Percentiles rank a stretch among this genome's conserved stretches.
These are phyloP conservation scores for Puccinia horiana DNA, from an alignment of 1,284 basidiomycete species.

Conservation along the genomic window DNA sequence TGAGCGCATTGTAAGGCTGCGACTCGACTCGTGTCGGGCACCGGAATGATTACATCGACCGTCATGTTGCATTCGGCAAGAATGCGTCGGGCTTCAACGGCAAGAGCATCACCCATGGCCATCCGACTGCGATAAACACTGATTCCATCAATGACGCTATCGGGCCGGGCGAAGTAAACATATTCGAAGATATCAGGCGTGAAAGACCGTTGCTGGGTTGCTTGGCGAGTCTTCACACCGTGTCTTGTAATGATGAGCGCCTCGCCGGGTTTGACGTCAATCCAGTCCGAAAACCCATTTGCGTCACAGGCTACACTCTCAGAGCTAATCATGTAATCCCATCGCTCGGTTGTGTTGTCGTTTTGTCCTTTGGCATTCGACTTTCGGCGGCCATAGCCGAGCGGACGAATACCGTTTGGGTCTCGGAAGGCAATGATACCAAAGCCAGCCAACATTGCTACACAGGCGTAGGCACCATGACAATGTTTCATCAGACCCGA, in stretches of 20 bases:
- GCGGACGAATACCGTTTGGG: slow-evolving; percentile 95
- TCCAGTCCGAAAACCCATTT: slow-evolving; percentile 84
- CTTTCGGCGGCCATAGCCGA: slow-evolving; percentile 76
- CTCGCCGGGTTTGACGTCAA: slow-evolving; percentile 89
- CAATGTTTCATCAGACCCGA: slow-evolving; percentile 83
- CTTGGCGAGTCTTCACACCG: slow-evolving; percentile 72
- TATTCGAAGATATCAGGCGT: slow-evolving; percentile 99
- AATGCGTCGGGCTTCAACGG: slow-evolving; percentile 78
- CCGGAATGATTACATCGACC: slow-evolving; percentile 95
- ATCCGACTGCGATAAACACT: slow-evolving; percentile 96
- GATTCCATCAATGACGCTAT: slow-evolving; percentile 95
- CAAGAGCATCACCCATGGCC: slow-evolving; percentile 98
- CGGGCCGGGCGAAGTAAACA: slow-evolving; percentile 97
- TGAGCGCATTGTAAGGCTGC: slow-evolving; percentile 95
- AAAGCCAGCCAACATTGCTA: slow-evolving; percentile 97
- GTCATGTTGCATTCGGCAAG: slow-evolving; percentile 68
- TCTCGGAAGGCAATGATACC: slow-evolving; percentile 98
- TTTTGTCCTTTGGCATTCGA: slow-evolving; percentile 27
- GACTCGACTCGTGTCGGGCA: slow-evolving; percentile 94
- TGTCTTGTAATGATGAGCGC: slow-evolving; percentile 80
- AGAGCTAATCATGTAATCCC: slow-evolving; percentile 87
- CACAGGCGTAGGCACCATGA: slow-evolving; percentile 92
- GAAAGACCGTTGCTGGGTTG: slow-evolving; percentile 71
- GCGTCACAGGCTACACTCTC: slow-evolving; percentile 97
- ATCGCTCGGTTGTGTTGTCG: slow-evolving; percentile 52